Base-by-base conservation (phyloP, 1,139 yeast species). In the Sugiyamaella neomexicana region DNA sequence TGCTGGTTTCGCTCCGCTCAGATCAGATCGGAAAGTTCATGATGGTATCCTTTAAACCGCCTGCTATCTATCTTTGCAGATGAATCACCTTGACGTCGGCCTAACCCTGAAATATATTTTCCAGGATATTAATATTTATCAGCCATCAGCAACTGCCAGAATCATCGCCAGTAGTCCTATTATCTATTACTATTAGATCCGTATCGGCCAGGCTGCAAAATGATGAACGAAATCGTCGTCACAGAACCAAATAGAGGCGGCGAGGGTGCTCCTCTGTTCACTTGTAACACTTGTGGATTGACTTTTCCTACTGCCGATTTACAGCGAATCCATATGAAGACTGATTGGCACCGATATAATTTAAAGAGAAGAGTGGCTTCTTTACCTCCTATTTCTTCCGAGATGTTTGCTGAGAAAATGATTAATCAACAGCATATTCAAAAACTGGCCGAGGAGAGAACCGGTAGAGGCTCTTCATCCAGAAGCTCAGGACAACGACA, bases 321-420 rank as follows among this genome's bases (percentile, higher is more conserved):
- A 59, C 99, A 93, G 73, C 78, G 98, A 63, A 77, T 79, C 55
- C 99, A 93, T 67, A 93, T 93, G 98, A 89, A 89, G 68, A 85
- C 96, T 0, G 97, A 91, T 59, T 91, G 97, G 97, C 97, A 90
- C 67, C 79, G 96, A 61, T 93, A 89, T 70, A 91, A 93, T 67
- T 78, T 93, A 68, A 93, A 93, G 72, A 80, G 99, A 71, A 79
- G 96, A 65, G 96, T 93, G 39, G 97, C 97, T 2, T 81, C 82
- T 47, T 74, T 93, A 60, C 85, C 91, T 1, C 85, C 96, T 2
- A 85, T 93, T 48, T 75, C 85, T 17, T 85, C 96, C 1, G 90
- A 88, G 56, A 76, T 84, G 8, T 89, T 89, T 75, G 90, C 93
- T 1, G 93, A 87, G 65, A 87, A 89, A 68, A 80, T 87, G 66